phyloP scores from a whole-genome alignment of 768 basidiomycete genomes.

The Rhodotorula taiwanensis region DNA sequence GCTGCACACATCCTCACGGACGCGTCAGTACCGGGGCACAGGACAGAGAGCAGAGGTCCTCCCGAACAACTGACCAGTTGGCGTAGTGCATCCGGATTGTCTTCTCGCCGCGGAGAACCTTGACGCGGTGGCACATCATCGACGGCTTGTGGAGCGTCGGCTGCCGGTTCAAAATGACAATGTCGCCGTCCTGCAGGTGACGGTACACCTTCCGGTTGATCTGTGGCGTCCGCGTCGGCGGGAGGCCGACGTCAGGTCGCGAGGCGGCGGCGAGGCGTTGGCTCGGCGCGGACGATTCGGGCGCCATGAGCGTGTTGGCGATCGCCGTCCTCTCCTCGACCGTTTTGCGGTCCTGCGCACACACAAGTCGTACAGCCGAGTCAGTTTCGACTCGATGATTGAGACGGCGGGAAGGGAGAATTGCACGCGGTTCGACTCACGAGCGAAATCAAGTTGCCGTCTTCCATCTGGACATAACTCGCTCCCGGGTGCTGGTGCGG shows the following conservation, averaged over 20 bases:
- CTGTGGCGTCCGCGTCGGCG: slow-evolving; percentile 61
- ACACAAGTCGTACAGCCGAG: no score
- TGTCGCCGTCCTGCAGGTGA: slow-evolving; percentile 88
- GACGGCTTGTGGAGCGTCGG: slow-evolving; percentile 97
- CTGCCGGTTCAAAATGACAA: slow-evolving; percentile 91
- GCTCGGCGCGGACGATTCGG: slow-evolving; percentile 51
- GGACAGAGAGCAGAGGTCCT: background rate
- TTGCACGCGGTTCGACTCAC: slow-evolving; percentile 53
- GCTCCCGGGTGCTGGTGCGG: slow-evolving; percentile 86
- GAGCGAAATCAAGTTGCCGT: slow-evolving; percentile 77
- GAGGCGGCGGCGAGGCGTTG: slow-evolving; percentile 20
- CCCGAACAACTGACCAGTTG: slow-evolving; percentile 62
- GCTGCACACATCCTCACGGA: background rate
- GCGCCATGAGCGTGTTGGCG: slow-evolving; percentile 89
- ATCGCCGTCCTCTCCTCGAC: slow-evolving; percentile 87
- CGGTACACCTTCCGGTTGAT: slow-evolving; percentile 97
- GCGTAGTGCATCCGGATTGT: slow-evolving; percentile 99
- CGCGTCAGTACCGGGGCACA: background rate
- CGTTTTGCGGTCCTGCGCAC: slow-evolving; percentile 66
- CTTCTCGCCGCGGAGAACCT: slow-evolving; percentile 88
- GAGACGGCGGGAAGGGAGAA: background rate
- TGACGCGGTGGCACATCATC: slow-evolving; percentile 98
- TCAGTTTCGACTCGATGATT: background rate
- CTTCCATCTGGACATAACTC: slow-evolving; percentile 88
- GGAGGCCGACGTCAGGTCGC: slow-evolving; percentile 38